Evolutionary conservation across 2,329 filamentous ascomycete genomes (phyloP), one percentile per base, ranked within the genome.

Genomic region (Emydomyces testavorans): DNA sequence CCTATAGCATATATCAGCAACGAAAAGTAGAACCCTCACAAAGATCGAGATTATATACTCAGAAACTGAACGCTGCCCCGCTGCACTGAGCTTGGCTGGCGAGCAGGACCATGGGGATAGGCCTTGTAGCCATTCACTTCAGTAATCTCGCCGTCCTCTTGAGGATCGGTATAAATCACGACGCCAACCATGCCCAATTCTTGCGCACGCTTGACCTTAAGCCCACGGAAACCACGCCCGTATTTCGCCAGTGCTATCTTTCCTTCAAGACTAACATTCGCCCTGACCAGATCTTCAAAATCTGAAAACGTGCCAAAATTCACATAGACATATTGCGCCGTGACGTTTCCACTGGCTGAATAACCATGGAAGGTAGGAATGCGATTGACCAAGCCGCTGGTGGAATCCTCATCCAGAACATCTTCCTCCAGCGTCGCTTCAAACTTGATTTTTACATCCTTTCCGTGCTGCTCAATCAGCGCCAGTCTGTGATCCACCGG

Each of bases 331-430:
- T 85, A 92, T 11, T 79, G 77, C 2, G 79, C 87, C 0, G 90
- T 95, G 40, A 93, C 90, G 63, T 96, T 94, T 23, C 90, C 90
- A 51, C 75, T 89, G 3, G 88, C 88, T 3, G 87, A 94, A 65
- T 95, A 96, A 46, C 90, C 92, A 61, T 96, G 90, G 70, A 96
- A 96, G 0, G 83, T 90, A 1, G 90, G 88, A 20, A 96, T 76
- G 24, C 86, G 74, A 58, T 88, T 76, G 7, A 76, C 66, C 38
- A 87, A 70, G 18, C 79, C 76, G 15, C 80, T 87, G 0, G 88
- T 93, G 2, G 80, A 76, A 62, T 98, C 92, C 45, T 94, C 82
- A 0, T 86, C 75, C 4, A 96, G 70, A 1, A 90, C 75, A 60
- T 94, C 87, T 64, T 98, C 92, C 56, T 85, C 79, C 34, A 96